Base-by-base conservation (phyloP, 2,329 filamentous ascomycete genomes). In the Tolypocladium amazonense region DNA sequence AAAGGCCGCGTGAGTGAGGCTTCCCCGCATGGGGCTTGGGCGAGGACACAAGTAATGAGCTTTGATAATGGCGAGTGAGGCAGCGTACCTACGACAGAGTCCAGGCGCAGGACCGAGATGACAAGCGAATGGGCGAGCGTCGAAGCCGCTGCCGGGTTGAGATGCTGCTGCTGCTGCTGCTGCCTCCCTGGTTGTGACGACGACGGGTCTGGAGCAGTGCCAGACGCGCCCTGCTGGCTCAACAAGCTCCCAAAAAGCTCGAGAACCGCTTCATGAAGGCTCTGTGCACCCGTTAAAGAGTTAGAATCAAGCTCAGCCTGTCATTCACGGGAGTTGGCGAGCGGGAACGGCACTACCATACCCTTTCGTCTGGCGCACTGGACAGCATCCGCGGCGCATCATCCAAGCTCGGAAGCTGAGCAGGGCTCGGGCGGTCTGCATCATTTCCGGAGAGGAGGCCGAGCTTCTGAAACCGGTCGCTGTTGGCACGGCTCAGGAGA, bases 181-280 rank as follows among this genome's bases (percentile, higher is more conserved):
- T 20, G 8, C 6, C 7, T 8, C 4, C 11, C 6, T n/a, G 47
- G 4, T 14, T 54, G 47, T 12, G 47, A 33, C 25, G 27, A 33
- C 18, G 30, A 12, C 8, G 9, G 7, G 30, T 15, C 37, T 12
- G 35, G 25, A 43, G 55, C 45, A 15, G 37, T 11, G 11, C 6
- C 30, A 30, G 18, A 1, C 15, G 23, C 35, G 23, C 30, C 12
- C 25, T 20, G 45, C 20, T 47, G 35, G 25, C 37, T 47, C 12
- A 39, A 52, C n/a, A 60, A 33, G 23, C 38, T 41, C 23, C 56
- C 56, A 4, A 61, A 54, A 23, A 61, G 52, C 45, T 39, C 8
- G 14, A 63, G 41, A 25, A 59, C 39, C n/a, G 58, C 60, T 35
- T 62, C 60, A 50, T 56, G 47, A 14, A 54, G 58, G 57, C 45